These are phyloP conservation scores for Ophiostoma fasciatum DNA, from an alignment of 2,329 filamentous ascomycete species.

Conservation along the genomic window DNA sequence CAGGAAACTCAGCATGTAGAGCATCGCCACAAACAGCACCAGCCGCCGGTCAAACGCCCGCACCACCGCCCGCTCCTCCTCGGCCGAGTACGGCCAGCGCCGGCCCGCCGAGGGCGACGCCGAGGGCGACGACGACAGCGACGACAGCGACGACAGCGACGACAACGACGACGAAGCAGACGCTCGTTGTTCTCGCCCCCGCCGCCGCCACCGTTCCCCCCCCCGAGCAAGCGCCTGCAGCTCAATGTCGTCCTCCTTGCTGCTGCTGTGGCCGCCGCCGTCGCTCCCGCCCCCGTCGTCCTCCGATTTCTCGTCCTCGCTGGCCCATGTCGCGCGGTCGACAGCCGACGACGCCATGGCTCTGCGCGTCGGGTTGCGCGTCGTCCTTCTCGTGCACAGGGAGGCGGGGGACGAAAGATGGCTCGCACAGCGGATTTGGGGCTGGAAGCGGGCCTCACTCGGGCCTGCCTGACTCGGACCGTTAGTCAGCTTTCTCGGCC, in stretches of 20 bases:
- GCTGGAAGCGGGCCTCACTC: no score
- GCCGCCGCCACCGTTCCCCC: not conserved
- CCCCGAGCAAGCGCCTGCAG: constrained; percentile 1
- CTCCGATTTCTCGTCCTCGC: constrained; percentile 5
- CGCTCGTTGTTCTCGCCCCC: not conserved
- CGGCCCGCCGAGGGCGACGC: not conserved
- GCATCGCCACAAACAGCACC: constrained; percentile 64
- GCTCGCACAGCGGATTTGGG: no score
- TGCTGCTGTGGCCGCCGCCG: no score
- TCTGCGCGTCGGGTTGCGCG: no score
- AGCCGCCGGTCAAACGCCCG: constrained; percentile 63
- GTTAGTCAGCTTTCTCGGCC: no score
- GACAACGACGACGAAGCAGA: not conserved
- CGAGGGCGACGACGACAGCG: not conserved
- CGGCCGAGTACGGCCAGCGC: constrained; percentile 31
- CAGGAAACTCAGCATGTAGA: constrained; percentile 76
- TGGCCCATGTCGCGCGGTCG: no score
- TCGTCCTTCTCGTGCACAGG: no score
- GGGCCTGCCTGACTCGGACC: no score
- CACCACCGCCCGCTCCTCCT: constrained; percentile 60
- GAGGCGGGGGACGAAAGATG: no score
- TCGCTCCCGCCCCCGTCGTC: not conserved
- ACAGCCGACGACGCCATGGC: not conserved
- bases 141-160: not conserved
- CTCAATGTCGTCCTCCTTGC: constrained; percentile 1